A percentile compares a stretch with the other conserved stretches of the same genome.
Conservation (phyloP, 306 rosid genomes). For the Sophora flavescens region DNA sequence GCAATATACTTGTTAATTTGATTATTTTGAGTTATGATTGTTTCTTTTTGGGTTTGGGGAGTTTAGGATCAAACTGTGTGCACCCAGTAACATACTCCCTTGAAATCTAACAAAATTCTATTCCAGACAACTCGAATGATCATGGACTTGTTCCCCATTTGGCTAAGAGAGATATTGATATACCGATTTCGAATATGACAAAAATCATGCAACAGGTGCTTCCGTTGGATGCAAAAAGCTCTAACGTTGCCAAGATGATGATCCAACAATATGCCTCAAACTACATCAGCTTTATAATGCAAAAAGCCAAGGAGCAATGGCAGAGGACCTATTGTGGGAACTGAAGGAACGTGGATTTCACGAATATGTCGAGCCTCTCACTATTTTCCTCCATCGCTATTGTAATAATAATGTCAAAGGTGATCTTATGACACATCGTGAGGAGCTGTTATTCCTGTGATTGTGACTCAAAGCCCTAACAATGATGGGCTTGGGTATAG, state of each 20-base stretch:
- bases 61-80: too few species aligned
- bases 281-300: constrained; percentile 2
- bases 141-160: not conserved
- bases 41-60: not conserved
- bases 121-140: not conserved
- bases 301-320: constrained; percentile 22
- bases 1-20: not conserved
- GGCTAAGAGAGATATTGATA: not conserved
- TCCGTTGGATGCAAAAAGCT: not conserved
- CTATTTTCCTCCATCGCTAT: not conserved
- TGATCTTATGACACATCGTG: too few species aligned
- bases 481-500: not conserved
- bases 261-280: constrained; percentile 2
- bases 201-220: not conserved
- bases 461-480: not conserved
- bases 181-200: constrained; percentile 9
- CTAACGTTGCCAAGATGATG: not conserved
- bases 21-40: not conserved
- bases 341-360: not conserved
- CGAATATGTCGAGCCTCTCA: not conserved
- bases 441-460: not conserved
- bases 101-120: not conserved
- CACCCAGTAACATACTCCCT: not conserved
- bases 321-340: constrained; percentile 37
- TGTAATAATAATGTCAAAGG: not conserved